Conservation (phyloP, 1,139 yeast genomes). For the Chernovozyma sophiae-reginae region DNA sequence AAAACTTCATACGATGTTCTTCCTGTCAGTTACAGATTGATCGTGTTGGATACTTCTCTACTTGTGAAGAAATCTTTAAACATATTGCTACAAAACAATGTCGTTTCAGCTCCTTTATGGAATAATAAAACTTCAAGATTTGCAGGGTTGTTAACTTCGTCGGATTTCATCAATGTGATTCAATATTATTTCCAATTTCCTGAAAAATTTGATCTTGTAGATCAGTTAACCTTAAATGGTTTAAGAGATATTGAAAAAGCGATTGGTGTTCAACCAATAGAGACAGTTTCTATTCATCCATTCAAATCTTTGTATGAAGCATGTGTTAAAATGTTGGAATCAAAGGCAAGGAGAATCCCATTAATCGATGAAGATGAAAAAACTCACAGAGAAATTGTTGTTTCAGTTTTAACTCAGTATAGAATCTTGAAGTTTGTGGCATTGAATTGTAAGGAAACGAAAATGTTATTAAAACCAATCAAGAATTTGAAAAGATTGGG, state of each 20-base stretch:
- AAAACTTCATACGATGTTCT: constrained; percentile 95
- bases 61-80: constrained; percentile 88
- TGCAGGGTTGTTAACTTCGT: constrained; percentile 90
- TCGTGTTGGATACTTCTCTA: constrained; percentile 89
- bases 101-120: constrained; percentile 97
- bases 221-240: constrained; percentile 81
- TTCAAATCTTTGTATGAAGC: constrained; percentile 89
- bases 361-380: constrained; percentile 91
- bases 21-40: constrained; percentile 90
- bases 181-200: constrained; percentile 92
- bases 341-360: constrained; percentile 92
- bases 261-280: constrained; percentile 84
- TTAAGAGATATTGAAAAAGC: constrained; percentile 81
- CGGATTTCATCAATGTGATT: constrained; percentile 92
- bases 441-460: constrained; percentile 91
- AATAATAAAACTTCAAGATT: constrained; percentile 82
- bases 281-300: constrained; percentile 87
- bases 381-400: constrained; percentile 90
- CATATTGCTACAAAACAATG: constrained; percentile 85
- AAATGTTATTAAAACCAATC: constrained; percentile 75
- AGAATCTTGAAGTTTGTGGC: constrained; percentile 95
- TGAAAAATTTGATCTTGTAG: constrained; percentile 85
- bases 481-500: constrained; percentile 63
- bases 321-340: constrained; percentile 84
- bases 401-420: constrained; percentile 92